Evolutionary conservation across 2,329 filamentous ascomycete genomes (phyloP).

Genomic region (Clonostachys rhizophaga): DNA sequence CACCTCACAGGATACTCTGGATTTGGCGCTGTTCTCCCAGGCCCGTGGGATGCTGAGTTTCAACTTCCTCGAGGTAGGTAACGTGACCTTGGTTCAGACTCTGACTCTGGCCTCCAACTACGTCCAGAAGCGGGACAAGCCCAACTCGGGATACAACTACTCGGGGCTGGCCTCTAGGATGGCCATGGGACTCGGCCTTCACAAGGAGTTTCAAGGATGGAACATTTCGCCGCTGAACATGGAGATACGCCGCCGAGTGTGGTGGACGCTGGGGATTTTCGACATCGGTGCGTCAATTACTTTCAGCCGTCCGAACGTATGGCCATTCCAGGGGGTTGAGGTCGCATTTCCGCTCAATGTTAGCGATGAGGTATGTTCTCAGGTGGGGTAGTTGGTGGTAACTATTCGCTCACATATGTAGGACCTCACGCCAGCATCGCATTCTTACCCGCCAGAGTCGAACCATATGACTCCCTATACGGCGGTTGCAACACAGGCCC

Average conservation of each 20-base stretch:
- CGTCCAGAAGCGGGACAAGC: slow-evolving; percentile 43
- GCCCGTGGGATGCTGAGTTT: slow-evolving; percentile 28
- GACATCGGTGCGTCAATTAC: slow-evolving; percentile 43
- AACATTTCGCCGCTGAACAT: slow-evolving; percentile 22
- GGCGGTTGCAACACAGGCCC: slow-evolving; percentile 33
- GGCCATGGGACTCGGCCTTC: slow-evolving; percentile 43
- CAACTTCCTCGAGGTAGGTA: slow-evolving; percentile 37
- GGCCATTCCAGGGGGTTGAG: slow-evolving; percentile 33
- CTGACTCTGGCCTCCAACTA: slow-evolving; percentile 40
- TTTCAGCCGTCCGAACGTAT: slow-evolving; percentile 35
- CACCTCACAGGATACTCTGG: slow-evolving; percentile 10
- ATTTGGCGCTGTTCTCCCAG: slow-evolving; percentile 18
- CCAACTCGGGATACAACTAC: slow-evolving; percentile 47
- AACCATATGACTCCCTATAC: slow-evolving; percentile 35
- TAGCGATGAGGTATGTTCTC: slow-evolving; percentile 27
- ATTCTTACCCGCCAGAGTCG: slow-evolving; percentile 23
- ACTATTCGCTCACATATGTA: slow-evolving; percentile 1
- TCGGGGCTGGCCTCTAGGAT: slow-evolving; percentile 44
- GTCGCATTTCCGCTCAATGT: slow-evolving; percentile 35
- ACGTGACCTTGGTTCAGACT: slow-evolving; percentile 36
- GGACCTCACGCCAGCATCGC: slow-evolving; percentile 25
- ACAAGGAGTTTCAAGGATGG: slow-evolving; percentile 33
- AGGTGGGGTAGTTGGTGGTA: background rate
- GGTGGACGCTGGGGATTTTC: slow-evolving; percentile 35
- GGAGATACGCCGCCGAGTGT: slow-evolving; percentile 27